Percentiles rank a stretch among this genome's conserved stretches.
Evolutionary conservation across 2,329 filamentous ascomycete genomes (phyloP).

Genomic region (Apiospora koreana): DNA sequence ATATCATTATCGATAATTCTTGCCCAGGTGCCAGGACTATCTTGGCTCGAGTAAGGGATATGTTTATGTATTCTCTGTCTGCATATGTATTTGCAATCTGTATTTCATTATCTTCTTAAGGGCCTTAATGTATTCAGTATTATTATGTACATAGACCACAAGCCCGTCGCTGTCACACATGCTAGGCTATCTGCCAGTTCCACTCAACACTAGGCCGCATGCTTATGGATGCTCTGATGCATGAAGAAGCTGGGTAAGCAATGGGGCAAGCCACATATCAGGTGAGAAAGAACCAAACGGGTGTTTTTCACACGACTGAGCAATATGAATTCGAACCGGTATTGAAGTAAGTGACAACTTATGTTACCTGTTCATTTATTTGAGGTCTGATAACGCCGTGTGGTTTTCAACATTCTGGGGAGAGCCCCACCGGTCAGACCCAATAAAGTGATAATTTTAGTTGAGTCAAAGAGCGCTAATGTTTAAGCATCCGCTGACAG

Average conservation of each 20-base stretch:
- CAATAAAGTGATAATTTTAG: background rate
- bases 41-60: background rate
- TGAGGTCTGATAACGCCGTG: background rate
- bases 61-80: too few relatives aligned
- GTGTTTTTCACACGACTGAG: background rate
- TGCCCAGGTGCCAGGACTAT: background rate
- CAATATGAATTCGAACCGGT: too few relatives aligned
- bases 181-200: background rate
- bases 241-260: background rate
- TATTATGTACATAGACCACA: background rate
- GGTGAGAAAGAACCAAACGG: background rate
- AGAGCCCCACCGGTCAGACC: background rate
- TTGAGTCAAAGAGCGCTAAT: background rate
- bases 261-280: background rate
- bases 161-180: background rate
- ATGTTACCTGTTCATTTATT: background rate
- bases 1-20: background rate
- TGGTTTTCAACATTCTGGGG: background rate
- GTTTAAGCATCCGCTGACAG: background rate
- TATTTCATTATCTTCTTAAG: too few relatives aligned
- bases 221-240: background rate
- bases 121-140: background rate
- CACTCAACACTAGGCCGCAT: background rate
- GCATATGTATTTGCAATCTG: background rate
- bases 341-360: too few relatives aligned